These are phyloP conservation scores for Earliella scabrosa DNA, from an alignment of 1,284 basidiomycete genomes.

Conservation along the genomic window DNA sequence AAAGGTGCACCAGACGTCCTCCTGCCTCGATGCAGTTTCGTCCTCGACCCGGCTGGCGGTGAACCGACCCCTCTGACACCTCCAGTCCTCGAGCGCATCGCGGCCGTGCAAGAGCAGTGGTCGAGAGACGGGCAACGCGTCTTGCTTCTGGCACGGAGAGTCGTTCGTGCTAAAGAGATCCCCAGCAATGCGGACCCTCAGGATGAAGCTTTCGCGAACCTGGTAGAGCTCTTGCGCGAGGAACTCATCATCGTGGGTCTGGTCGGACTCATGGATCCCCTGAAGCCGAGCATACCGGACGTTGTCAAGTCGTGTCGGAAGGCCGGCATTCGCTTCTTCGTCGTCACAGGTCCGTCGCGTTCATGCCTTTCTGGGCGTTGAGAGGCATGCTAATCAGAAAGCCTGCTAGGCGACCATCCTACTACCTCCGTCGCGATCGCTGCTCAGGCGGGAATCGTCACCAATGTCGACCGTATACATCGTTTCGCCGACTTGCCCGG, in stretches of 20 bases:
- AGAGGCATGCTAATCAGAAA: constrained; percentile 21
- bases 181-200: constrained; percentile 36
- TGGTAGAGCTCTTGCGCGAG: constrained; percentile 39
- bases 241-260: constrained; percentile 64
- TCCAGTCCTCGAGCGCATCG: constrained; percentile 38
- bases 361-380: neutral
- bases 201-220: constrained; percentile 43
- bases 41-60: constrained; percentile 40
- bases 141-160: constrained; percentile 46
- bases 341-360: constrained; percentile 64
- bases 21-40: constrained; percentile 48
- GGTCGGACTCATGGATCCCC: constrained; percentile 66
- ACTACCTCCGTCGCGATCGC: constrained; percentile 63
- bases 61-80: constrained; percentile 37
- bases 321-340: constrained; percentile 67
- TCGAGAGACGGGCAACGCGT: constrained; percentile 64
- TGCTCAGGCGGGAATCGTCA: constrained; percentile 59
- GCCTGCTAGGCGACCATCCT: constrained; percentile 50
- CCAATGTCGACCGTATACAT: constrained; percentile 43
- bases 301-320: constrained; percentile 52
- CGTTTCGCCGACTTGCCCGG: constrained; percentile 46
- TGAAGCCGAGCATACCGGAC: constrained; percentile 59
- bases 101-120: constrained; percentile 52
- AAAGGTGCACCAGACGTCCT: constrained; percentile 67
- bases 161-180: constrained; percentile 35